phyloP scores from a whole-genome alignment of 2,329 filamentous ascomycete genomes.

The Triangularia verruculosa region DNA sequence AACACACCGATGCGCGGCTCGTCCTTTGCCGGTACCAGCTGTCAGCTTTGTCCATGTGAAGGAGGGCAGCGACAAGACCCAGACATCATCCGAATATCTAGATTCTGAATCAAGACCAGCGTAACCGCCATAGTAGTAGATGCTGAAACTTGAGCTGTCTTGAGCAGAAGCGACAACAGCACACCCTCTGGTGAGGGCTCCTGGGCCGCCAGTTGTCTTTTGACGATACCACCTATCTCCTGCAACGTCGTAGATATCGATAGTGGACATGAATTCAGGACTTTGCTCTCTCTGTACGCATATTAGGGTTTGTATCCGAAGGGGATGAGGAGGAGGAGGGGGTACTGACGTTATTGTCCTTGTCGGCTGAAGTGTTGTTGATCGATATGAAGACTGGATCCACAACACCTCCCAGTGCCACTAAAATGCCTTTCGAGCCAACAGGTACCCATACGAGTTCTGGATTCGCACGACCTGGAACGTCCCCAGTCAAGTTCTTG shows the following conservation, averaged over 20 bases:
- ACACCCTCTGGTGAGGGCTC: constrained; percentile 63
- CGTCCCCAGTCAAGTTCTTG: constrained; percentile 44
- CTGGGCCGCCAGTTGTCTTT: constrained; percentile 56
- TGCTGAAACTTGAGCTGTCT: constrained; percentile 72
- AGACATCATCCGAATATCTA: constrained; percentile 62
- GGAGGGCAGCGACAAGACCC: constrained; percentile 74
- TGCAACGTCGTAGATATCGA: constrained; percentile 76
- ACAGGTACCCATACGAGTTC: constrained; percentile 76
- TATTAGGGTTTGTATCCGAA: constrained; percentile 24
- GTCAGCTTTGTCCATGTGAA: constrained; percentile 70
- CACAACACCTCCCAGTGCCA: constrained; percentile 73
- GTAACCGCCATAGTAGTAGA: constrained; percentile 83
- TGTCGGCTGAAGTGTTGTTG: constrained; percentile 31
- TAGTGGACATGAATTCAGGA: constrained; percentile 65
- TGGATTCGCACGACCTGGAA: constrained; percentile 58
- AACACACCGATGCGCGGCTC: constrained; percentile 74
- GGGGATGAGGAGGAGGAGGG: neutral
- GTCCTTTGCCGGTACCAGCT: constrained; percentile 46
- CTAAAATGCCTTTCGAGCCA: constrained; percentile 69
- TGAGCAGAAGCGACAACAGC: constrained; percentile 69
- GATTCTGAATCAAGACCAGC: constrained; percentile 47
- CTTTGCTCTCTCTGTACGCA: constrained; percentile 56
- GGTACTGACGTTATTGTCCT: constrained; percentile 40
- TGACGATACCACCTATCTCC: constrained; percentile 67
- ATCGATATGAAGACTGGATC: constrained; percentile 49